phyloP scores from a whole-genome alignment of 2,329 filamentous ascomycete species.

The Scedosporium aurantiacum region DNA sequence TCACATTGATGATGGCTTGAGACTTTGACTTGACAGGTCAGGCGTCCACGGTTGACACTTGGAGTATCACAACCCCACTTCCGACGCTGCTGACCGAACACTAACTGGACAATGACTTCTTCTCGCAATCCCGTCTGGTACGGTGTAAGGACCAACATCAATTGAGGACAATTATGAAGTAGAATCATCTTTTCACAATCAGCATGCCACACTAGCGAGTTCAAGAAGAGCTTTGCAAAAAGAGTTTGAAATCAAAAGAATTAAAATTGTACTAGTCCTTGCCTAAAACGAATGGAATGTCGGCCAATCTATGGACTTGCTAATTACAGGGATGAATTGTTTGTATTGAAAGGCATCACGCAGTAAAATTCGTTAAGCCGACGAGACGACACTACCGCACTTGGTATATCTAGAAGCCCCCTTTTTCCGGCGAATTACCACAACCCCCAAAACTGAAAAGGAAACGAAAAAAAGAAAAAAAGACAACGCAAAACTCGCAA shows the following conservation, averaged over 20 bases:
- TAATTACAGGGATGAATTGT: slow-evolving; percentile 8
- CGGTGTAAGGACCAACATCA: not conserved
- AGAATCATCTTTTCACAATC: not conserved
- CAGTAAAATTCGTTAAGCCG: slow-evolving; percentile 9
- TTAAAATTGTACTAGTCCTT: not conserved
- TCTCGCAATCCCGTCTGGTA: not conserved
- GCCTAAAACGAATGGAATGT: not conserved
- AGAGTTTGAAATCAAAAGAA: not conserved
- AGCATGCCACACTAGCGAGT: not conserved
- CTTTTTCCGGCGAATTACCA: slow-evolving; percentile 14
- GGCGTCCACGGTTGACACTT: too few relatives aligned
- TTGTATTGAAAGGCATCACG: slow-evolving; percentile 10
- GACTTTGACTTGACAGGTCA: too few relatives aligned
- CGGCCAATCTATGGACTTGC: slow-evolving; percentile 7
- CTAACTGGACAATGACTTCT: too few relatives aligned
- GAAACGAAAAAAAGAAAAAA: slow-evolving; percentile 11
- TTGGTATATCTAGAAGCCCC: slow-evolving; percentile 29
- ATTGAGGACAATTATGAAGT: not conserved
- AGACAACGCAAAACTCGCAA: slow-evolving; percentile 7
- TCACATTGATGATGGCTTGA: too few relatives aligned
- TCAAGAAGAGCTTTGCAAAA: not conserved
- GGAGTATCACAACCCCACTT: not conserved
- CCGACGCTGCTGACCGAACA: not conserved
- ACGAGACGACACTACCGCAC: slow-evolving; percentile 12
- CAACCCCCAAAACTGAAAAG: slow-evolving; percentile 15